These are phyloP conservation scores for Eucalyptus regnans DNA, from an alignment of 345 rosid species.

Conservation along the genomic window DNA sequence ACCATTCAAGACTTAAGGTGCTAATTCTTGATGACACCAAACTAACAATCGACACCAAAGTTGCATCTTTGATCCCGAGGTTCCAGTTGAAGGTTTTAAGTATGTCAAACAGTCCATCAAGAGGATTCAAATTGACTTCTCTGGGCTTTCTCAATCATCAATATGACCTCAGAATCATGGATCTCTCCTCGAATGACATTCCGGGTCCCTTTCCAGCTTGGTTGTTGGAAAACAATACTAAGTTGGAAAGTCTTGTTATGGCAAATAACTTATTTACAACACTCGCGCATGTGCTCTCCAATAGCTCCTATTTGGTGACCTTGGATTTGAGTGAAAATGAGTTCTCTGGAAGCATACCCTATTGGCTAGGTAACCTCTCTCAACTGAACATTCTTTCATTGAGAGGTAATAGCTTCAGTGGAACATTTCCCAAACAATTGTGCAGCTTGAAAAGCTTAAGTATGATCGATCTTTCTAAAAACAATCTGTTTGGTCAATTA, in stretches of 20 bases:
- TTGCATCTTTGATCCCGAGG: background rate
- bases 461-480: background rate
- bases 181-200: background rate
- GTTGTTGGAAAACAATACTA: background rate
- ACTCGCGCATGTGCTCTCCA: background rate
- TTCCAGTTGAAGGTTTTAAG: too few species aligned
- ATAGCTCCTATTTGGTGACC: background rate
- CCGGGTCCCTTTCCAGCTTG: background rate
- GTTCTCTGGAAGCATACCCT: background rate
- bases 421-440: background rate
- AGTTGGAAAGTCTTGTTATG: fast-evolving
- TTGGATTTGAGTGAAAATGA: background rate
- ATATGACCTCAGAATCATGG: fast-evolving
- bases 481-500: background rate
- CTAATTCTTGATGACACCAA: background rate
- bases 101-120: background rate
- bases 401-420: background rate
- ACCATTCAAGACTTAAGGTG: background rate
- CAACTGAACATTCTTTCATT: background rate
- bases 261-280: background rate
- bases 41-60: background rate
- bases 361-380: background rate
- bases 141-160: background rate
- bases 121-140: background rate
- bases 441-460: background rate